Evolutionary conservation across 192 early-diverging fungal species (phyloP).

Genomic region (Coemansia sp.): DNA sequence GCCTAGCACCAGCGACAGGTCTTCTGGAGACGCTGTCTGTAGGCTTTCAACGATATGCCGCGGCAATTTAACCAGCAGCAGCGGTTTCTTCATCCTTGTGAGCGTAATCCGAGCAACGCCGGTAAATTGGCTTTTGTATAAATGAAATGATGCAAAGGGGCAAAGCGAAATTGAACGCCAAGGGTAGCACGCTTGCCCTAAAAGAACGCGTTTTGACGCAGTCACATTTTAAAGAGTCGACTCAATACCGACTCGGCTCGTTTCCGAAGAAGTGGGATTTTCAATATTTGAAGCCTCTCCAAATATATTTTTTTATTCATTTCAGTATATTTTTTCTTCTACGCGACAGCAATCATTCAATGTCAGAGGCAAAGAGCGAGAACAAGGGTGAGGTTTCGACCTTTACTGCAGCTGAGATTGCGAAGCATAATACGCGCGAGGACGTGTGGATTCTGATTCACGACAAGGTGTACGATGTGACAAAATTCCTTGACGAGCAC

Average conservation of each 20-base stretch:
- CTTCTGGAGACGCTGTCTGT: slow-evolving; percentile 14
- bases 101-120: not conserved
- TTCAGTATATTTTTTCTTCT: slow-evolving; percentile 9
- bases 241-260: not conserved
- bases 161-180: not conserved
- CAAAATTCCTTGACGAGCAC: slow-evolving; percentile 86
- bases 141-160: slow-evolving; percentile 2
- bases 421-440: slow-evolving; percentile 65
- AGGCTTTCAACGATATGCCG: slow-evolving; percentile 39
- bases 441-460: slow-evolving; percentile 82
- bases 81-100: slow-evolving; percentile 16
- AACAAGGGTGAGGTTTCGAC: slow-evolving; percentile 29
- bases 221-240: not conserved
- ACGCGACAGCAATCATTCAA: slow-evolving; percentile 15
- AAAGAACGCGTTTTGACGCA: not conserved
- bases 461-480: slow-evolving; percentile 78
- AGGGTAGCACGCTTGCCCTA: not conserved
- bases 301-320: slow-evolving; percentile 9
- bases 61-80: slow-evolving; percentile 39
- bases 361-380: slow-evolving; percentile 35
- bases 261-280: not conserved
- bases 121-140: not conserved
- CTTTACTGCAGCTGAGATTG: slow-evolving; percentile 70
- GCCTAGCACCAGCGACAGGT: slow-evolving; percentile 31
- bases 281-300: not conserved